phyloP scores from a whole-genome alignment of 768 basidiomycete species.

The Phaffia australis region DNA sequence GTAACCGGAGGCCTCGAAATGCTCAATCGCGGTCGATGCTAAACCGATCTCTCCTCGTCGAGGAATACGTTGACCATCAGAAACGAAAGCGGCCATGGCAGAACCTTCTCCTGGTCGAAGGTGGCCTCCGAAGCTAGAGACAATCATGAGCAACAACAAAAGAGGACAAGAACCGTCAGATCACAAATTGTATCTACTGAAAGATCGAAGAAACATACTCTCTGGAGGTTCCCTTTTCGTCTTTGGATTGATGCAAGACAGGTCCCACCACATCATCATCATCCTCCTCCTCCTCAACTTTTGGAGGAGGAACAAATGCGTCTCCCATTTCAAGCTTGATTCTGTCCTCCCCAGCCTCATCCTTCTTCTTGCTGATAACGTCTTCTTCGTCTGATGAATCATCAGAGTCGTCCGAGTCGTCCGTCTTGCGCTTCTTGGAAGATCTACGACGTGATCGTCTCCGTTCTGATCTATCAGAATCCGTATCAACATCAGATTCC shows the following conservation, averaged over 20 bases:
- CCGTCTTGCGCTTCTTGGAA: constrained; percentile 41
- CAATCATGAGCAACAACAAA: background rate
- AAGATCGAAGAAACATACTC: constrained; percentile 37
- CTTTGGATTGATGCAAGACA: constrained; percentile 51
- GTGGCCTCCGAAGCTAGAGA: constrained; percentile 60
- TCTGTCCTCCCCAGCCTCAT: constrained; percentile 18
- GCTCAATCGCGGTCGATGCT: constrained; percentile 71
- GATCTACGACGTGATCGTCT: constrained; percentile 41
- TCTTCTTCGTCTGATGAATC: constrained; percentile 40
- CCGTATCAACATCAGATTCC: constrained; percentile 9
- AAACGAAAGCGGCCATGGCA: constrained; percentile 93
- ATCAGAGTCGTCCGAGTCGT: constrained; percentile 33
- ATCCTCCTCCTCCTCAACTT: constrained; percentile 42
- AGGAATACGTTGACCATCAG: constrained; percentile 80
- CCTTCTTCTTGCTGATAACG: constrained; percentile 6
- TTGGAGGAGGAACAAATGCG: constrained; percentile 25
- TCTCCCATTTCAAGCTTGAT: constrained; percentile 33
- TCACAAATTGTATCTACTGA: background rate
- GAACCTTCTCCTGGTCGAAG: constrained; percentile 88
- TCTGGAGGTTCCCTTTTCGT: constrained; percentile 47
- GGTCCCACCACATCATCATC: constrained; percentile 60
- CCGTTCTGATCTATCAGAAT: constrained; percentile 47
- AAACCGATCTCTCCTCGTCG: constrained; percentile 98
- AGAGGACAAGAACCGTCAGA: background rate
- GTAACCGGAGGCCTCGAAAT: constrained; percentile 80